Conservation (phyloP, 768 basidiomycete species). For the Kwoniella heveanensis region DNA sequence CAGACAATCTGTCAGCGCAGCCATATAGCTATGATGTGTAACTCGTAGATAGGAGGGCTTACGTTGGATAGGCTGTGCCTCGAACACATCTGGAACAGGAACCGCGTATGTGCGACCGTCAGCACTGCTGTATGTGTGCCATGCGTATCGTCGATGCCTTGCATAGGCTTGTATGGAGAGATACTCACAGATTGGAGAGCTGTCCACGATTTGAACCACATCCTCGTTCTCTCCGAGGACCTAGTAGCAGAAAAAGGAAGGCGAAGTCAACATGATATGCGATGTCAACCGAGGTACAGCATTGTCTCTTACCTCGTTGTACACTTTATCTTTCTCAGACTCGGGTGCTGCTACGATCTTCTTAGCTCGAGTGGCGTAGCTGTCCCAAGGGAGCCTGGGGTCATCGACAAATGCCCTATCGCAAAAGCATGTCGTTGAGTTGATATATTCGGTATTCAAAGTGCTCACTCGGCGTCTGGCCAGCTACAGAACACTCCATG, state of each 20-base stretch:
- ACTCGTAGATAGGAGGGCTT: too few species aligned
- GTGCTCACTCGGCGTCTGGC: too few species aligned
- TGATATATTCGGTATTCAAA: too few species aligned
- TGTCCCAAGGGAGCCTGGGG: background rate
- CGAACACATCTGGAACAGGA: constrained; percentile 2
- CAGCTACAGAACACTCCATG: too few species aligned
- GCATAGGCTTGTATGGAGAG: background rate
- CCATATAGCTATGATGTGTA: too few species aligned
- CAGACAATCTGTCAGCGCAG: background rate
- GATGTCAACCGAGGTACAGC: background rate
- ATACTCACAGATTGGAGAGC: constrained; percentile 5
- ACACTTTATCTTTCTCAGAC: background rate
- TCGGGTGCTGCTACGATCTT: background rate
- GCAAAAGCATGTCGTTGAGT: background rate
- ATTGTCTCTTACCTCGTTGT: constrained; percentile 9
- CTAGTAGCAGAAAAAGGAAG: too few species aligned
- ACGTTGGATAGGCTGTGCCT: constrained; percentile 3
- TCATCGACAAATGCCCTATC: background rate
- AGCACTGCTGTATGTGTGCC: too few species aligned
- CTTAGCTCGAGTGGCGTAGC: background rate
- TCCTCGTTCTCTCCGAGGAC: constrained; percentile 13
- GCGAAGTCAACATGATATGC: background rate
- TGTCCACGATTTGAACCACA: constrained; percentile 5
- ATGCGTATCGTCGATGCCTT: too few species aligned
- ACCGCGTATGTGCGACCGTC: too few species aligned